Base-by-base conservation (phyloP, 345 rosid genomes). In the Eutrema yunnanense region DNA sequence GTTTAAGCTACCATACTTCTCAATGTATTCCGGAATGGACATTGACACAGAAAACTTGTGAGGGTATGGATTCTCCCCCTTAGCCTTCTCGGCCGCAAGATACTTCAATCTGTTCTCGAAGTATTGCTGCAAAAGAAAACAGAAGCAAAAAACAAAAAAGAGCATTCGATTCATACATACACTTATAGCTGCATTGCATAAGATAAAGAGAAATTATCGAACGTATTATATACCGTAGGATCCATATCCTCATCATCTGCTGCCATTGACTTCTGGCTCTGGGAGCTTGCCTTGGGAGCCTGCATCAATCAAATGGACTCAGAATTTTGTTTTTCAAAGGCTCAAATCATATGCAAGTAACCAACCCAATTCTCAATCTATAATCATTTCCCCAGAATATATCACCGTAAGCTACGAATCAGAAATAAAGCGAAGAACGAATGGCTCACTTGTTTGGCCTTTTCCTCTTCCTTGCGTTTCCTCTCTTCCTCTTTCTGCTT, bases 181-280 rank as follows among this genome's bases (percentile, higher is more conserved):
- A 19, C 4, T 2, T 42, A 11, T n/a, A 30, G 42, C 46, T 57
- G 14, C 75, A 65, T 10, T 34, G 58, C 64, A 47, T 14, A n/a
- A 16, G 51, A 50, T 58, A 5, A 22, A 0, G 47, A 40, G 14
- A 59, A 30, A 26, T 1, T 1, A 49, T 44, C 3, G 2, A 58
- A 75, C 3, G 14, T 14, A 53, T 11, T 27, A 1, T 33, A 62
- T 83, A 96, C 99, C 56, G 96, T 92, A 5, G 99, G 92, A 74
- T 96, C 99, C 96, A 92, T 92, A 50, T 96, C 97, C 6, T 96
- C 99, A 57, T 95, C 98, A 77, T 95, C 98, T 61, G 82, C 95
- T 49, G 84, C 86, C n/a, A 46, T 64, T 22, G 69, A 0, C 32
- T 41, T 74, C 16, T 58, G 72, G 44, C 71, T 54, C 48, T 74